Base-by-base conservation (phyloP, 306 rosid genomes). In the Cucurbita ficifolia region DNA sequence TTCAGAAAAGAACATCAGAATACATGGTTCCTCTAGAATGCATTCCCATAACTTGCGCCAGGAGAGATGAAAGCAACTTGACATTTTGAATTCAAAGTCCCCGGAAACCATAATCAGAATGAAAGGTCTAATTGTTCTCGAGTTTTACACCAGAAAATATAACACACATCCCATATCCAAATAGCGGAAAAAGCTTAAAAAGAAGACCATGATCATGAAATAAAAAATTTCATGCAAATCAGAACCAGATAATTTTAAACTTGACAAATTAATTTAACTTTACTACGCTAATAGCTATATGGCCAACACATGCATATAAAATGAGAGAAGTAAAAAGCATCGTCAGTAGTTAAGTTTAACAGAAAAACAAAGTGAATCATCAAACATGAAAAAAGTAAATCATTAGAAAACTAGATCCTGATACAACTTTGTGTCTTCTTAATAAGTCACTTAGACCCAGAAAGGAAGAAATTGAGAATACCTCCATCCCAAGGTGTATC, bases 401-500 rank as follows among this genome's bases (percentile, higher is more conserved):
- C 8, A 35, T 49, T 29, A 24, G 43, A 49, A 48, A 35, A 16
- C 21, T 16, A 21, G 14, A 24, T 17, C 29, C 56, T 4, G 33
- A 49, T 49, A 49, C 54, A 49, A 22, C 3, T 2, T 9, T 46
- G 22, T 14, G 33, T 49, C 59, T 45, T 46, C 73, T 22, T 16
- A 70, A 24, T 3, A 48, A 50, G 46, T 16, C 42, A 21, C 39
- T 33, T 70, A 8, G 40, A 16, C 45, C 45, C 40, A 70, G 24
- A 36, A 61, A 61, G 14, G 13, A 49, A 63, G 8, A 70, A 49
- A 53, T 73, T 55, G 39, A 86, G 60, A 63, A 68, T 82, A 88
- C 98, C 98, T 93, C 98, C 98, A 81, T 93, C 98, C 98, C 98
- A 93, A 1, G 96, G 96, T 48, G 97, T 93, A 81, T 93, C 98